Conservation (phyloP, 495 filamentous ascomycete species). For the Alectoria sarmentosa region DNA sequence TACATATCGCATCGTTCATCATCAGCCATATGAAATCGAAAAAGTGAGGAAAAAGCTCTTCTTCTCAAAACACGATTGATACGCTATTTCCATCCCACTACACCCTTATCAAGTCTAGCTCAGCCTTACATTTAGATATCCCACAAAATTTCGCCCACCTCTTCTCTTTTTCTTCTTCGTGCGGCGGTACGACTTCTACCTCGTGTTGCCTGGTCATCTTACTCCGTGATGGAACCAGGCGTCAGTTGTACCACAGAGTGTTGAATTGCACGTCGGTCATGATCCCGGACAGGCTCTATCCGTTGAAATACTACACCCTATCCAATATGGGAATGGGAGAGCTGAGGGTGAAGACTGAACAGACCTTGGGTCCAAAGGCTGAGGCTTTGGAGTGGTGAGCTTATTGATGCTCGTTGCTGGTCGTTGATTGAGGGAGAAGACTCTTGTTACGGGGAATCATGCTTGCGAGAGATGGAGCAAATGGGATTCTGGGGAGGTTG, state of each 20-base stretch:
- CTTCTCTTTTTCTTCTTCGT: conserved; percentile 46
- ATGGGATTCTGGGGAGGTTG: neutral
- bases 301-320: conserved; percentile 6
- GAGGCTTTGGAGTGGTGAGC: neutral
- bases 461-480: neutral
- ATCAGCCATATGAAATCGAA: conserved; percentile 35
- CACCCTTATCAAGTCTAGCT: conserved; percentile 5
- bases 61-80: neutral
- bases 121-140: conserved; percentile 22
- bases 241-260: conserved; percentile 56
- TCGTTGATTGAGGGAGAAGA: neutral
- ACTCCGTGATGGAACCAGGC: conserved; percentile 46
- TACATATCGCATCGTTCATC: conserved; percentile 42
- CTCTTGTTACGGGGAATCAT: neutral
- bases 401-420: neutral
- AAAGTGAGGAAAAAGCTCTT: neutral
- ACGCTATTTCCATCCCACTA: neutral
- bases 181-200: conserved; percentile 51
- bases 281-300: conserved; percentile 7
- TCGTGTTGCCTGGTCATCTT: conserved; percentile 50
- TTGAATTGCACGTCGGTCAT: conserved; percentile 52
- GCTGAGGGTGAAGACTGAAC: conserved; percentile 21
- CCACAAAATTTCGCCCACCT: conserved; percentile 19
- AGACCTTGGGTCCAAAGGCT: neutral
- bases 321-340: conserved; percentile 9